A percentile compares a stretch with the other conserved stretches of the same genome.
These are phyloP conservation scores for Podila epicladia DNA, from an alignment of 192 early-diverging fungal species.

Conservation along the genomic window DNA sequence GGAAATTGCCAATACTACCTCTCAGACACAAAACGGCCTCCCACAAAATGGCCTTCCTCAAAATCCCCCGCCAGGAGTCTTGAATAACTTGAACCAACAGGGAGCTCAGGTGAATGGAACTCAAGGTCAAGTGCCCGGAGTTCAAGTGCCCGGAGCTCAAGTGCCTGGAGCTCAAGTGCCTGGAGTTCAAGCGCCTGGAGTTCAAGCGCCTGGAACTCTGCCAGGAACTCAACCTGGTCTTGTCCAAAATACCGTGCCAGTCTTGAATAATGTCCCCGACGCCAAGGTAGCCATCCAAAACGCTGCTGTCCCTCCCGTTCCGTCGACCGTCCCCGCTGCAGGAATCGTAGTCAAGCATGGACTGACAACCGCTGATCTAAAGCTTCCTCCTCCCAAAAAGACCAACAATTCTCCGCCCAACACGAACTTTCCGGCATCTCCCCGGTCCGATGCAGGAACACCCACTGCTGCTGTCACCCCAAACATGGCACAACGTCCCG, in stretches of 20 bases:
- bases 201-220: no score
- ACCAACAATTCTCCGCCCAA: conserved; percentile 36
- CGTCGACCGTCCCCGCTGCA: background rate
- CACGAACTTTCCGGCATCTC: conserved; percentile 22
- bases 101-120: background rate
- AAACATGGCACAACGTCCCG: background rate
- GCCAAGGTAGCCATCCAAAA: background rate
- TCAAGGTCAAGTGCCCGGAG: no score
- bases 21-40: background rate
- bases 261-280: background rate
- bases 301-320: conserved; percentile 4
- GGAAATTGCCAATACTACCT: conserved; percentile 11
- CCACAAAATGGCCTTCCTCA: background rate
- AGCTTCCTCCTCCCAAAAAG: conserved; percentile 35
- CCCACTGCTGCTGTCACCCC: conserved; percentile 6
- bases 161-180: no score
- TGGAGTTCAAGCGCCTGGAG: no score
- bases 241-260: background rate
- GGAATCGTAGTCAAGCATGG: conserved; percentile 22
- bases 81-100: background rate
- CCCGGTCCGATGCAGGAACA: conserved; percentile 19
- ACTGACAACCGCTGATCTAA: conserved; percentile 37
- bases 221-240: background rate
- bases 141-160: no score
- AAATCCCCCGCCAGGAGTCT: background rate